A percentile compares a stretch with the other conserved stretches of the same genome.
These are phyloP conservation scores for Kodamaea laetipori DNA, from an alignment of 805 yeast genomes.

Conservation along the genomic window DNA sequence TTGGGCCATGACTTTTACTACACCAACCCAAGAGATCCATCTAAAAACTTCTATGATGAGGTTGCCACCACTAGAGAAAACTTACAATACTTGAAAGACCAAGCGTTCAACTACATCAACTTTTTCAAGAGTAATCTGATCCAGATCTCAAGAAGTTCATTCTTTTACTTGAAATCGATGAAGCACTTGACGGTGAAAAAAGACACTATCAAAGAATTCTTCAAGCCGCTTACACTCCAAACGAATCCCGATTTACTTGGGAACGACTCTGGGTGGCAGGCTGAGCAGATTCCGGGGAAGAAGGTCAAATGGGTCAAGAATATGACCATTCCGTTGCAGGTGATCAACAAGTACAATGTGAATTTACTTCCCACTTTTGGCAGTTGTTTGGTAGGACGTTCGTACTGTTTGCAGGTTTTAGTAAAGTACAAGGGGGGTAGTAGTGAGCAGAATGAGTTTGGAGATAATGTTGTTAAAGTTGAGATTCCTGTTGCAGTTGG, in stretches of 20 bases:
- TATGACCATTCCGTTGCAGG: slow-evolving; percentile 44
- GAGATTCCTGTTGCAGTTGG: slow-evolving; percentile 43
- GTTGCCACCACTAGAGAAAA: slow-evolving; percentile 36
- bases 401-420: slow-evolving; percentile 53
- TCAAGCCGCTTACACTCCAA: slow-evolving; percentile 28
- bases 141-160: slow-evolving; percentile 34
- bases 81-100: slow-evolving; percentile 37
- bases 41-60: slow-evolving; percentile 18
- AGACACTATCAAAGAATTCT: slow-evolving; percentile 42
- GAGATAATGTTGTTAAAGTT: slow-evolving; percentile 33
- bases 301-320: slow-evolving; percentile 35
- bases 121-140: slow-evolving; percentile 39
- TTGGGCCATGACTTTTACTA: slow-evolving; percentile 46
- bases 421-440: slow-evolving; percentile 34
- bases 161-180: slow-evolving; percentile 40
- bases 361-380: slow-evolving; percentile 65
- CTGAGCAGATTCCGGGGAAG: slow-evolving; percentile 20
- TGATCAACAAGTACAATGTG: slow-evolving; percentile 45
- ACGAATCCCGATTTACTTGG: slow-evolving; percentile 28
- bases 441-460: slow-evolving; percentile 36
- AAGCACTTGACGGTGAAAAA: slow-evolving; percentile 41
- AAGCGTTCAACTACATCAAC: slow-evolving; percentile 33
- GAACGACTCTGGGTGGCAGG: slow-evolving; percentile 31
- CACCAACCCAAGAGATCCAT: slow-evolving; percentile 21
- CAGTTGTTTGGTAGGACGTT: slow-evolving; percentile 60